Evolutionary conservation across 768 basidiomycete species (phyloP).

Genomic region (Tricholoma hemisulphureum): DNA sequence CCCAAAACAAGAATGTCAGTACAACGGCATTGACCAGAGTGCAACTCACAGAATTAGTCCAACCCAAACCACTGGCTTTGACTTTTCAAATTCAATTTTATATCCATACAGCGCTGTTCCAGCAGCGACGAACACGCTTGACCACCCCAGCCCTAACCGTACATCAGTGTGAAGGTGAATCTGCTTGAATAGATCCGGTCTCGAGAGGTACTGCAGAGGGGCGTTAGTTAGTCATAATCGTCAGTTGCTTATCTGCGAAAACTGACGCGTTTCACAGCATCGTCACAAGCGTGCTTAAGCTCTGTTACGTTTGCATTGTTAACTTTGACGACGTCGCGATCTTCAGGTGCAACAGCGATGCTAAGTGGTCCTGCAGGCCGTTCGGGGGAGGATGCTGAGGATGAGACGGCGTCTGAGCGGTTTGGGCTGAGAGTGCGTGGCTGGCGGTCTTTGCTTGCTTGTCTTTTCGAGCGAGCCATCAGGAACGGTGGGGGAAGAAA

Average conservation of each 20-base stretch:
- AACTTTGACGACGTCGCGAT: slow-evolving; percentile 58
- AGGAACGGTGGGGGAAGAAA: background rate
- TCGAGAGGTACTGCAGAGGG: slow-evolving; percentile 65
- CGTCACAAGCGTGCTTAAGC: slow-evolving; percentile 77
- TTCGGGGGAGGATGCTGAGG: slow-evolving; percentile 34
- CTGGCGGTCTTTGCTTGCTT: slow-evolving; percentile 9
- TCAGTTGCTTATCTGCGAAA: background rate
- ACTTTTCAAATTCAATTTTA: slow-evolving; percentile 84
- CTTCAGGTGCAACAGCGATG: slow-evolving; percentile 39
- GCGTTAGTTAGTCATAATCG: background rate
- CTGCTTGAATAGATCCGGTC: slow-evolving; percentile 81
- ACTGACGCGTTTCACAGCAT: slow-evolving; percentile 83
- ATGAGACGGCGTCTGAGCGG: slow-evolving; percentile 18
- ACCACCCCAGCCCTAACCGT: slow-evolving; percentile 83
- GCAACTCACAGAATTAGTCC: slow-evolving; percentile 73
- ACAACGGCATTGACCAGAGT: background rate
- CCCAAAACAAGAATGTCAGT: slow-evolving; percentile 2
- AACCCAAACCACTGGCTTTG: slow-evolving; percentile 75
- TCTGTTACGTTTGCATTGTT: slow-evolving; percentile 58
- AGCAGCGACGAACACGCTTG: slow-evolving; percentile 76
- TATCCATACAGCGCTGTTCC: slow-evolving; percentile 85
- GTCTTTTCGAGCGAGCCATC: slow-evolving; percentile 21
- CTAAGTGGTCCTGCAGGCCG: slow-evolving; percentile 57
- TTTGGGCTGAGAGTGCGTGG: slow-evolving; percentile 20
- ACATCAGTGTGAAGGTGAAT: slow-evolving; percentile 88